Evolutionary conservation across 106 monocot species (phyloP).

Genomic region (Posidonia australis): DNA sequence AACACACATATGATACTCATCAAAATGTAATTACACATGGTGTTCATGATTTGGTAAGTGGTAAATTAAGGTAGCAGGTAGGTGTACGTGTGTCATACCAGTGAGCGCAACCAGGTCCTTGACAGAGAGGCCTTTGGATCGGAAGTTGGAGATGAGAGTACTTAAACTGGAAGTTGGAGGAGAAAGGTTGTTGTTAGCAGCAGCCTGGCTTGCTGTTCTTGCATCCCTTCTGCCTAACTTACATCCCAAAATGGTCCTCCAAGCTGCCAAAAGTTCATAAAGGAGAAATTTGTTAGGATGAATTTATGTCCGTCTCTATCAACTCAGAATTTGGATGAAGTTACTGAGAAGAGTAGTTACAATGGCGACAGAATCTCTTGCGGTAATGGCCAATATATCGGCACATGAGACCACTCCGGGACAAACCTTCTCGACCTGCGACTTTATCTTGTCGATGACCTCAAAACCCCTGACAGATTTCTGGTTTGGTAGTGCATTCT

Average conservation of each 20-base stretch:
- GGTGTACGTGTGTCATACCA: slow-evolving; percentile 11
- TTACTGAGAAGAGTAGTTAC: slow-evolving; percentile 17
- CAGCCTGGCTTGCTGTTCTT: slow-evolving; percentile 41
- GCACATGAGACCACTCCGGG: slow-evolving; percentile 49
- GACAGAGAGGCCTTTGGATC: slow-evolving; percentile 51
- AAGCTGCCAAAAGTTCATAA: slow-evolving; percentile 20
- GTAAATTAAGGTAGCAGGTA: too few species aligned
- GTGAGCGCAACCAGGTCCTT: slow-evolving; percentile 70
- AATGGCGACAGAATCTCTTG: slow-evolving; percentile 50
- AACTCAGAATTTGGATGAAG: not conserved
- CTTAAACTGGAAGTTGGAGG: slow-evolving; percentile 35
- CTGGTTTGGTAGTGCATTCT: slow-evolving; percentile 40
- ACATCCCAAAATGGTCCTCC: slow-evolving; percentile 63
- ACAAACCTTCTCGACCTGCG: slow-evolving; percentile 40
- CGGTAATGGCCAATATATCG: slow-evolving; percentile 40
- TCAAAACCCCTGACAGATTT: slow-evolving; percentile 54
- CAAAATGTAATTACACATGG: too few species aligned
- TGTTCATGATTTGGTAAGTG: too few species aligned
- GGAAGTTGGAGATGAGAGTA: slow-evolving; percentile 57
- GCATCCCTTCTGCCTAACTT: slow-evolving; percentile 68
- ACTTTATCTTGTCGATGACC: slow-evolving; percentile 56
- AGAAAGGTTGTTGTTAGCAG: slow-evolving; percentile 67
- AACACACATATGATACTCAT: too few species aligned
- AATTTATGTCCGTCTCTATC: not conserved
- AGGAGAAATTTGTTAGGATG: too few species aligned